Evolutionary conservation across 2,329 filamentous ascomycete species (phyloP), one percentile per base, ranked within the genome.

Genomic region (Venturia effusa): DNA sequence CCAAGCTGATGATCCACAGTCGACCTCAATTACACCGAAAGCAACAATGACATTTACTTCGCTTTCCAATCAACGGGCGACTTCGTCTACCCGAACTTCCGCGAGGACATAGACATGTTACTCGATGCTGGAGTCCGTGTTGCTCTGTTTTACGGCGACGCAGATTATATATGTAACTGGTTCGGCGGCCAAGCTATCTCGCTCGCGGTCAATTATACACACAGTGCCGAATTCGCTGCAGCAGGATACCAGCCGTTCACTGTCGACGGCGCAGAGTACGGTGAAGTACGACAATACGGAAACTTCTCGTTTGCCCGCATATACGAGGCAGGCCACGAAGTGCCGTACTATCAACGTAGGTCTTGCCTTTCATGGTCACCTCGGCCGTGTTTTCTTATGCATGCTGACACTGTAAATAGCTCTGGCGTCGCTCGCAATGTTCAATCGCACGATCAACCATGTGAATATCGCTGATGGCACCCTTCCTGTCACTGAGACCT

Each of bases 51-150:
- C 10, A 79, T 87, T 15, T 77, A 79, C 70, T 78, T 72, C 67
- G 77, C 76, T 45, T 82, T 83, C 75, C 78, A 82, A 62, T 74
- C 76, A 65, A 80, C 79, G 2, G 81, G 81, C 54, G 87, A 89
- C 72, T 84, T 83, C 67, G 81, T 84, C 61, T 85, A 85, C 68
- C 22, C 61, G 4, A 70, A 72, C 30, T 59, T 59, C 69, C 76
- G 73, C 24, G 67, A 70, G 30, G 75, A 78, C 64, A 65, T 77
- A 13, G 73, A 76, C 64, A 67, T 70, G 74, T 80, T 66, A 78
- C 71, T 78, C 4, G 67, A 73, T 55, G 69, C 71, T 40, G 75
- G 73, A 57, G 72, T 78, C 8, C 70, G 74, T 15, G 73, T 77
- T 2, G 72, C 71, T 27, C 65, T 77, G 59, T 67, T 68, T 30